phyloP scores from a whole-genome alignment of 352 stramenopile genomes.

The Peronospora destructor region DNA sequence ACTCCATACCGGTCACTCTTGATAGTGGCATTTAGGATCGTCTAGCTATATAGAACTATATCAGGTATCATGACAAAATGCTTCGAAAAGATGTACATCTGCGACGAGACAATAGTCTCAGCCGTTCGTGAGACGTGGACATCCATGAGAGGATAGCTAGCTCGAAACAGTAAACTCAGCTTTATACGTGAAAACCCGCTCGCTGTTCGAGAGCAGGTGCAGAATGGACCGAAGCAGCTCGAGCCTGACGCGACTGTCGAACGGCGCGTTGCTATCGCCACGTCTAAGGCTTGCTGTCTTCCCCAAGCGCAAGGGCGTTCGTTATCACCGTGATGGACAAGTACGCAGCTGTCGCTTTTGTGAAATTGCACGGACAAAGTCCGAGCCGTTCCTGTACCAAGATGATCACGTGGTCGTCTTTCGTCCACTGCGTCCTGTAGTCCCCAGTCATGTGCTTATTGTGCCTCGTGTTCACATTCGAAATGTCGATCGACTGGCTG shows the following conservation, averaged over 20 bases:
- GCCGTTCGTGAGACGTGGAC: no score
- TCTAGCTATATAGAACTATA: no score
- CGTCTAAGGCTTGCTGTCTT: slow-evolving; percentile 39
- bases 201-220: no score
- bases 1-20: no score
- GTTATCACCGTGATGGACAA: slow-evolving; percentile 49
- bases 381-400: slow-evolving; percentile 70
- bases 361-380: slow-evolving; percentile 53
- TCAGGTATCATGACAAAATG: no score
- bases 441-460: slow-evolving; percentile 69
- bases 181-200: no score
- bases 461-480: slow-evolving; percentile 71
- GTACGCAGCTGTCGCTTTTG: slow-evolving; percentile 74
- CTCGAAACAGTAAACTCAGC: no score
- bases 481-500: slow-evolving; percentile 65
- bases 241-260: neutral
- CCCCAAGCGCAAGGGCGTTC: slow-evolving; percentile 64
- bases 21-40: no score
- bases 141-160: no score
- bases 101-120: no score
- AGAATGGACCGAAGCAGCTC: no score
- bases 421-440: slow-evolving; percentile 60
- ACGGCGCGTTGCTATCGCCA: slow-evolving; percentile 1
- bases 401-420: slow-evolving; percentile 76
- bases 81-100: no score